These are phyloP conservation scores for Phylloporus sp. DNA, from an alignment of 768 basidiomycete species.

Conservation along the genomic window DNA sequence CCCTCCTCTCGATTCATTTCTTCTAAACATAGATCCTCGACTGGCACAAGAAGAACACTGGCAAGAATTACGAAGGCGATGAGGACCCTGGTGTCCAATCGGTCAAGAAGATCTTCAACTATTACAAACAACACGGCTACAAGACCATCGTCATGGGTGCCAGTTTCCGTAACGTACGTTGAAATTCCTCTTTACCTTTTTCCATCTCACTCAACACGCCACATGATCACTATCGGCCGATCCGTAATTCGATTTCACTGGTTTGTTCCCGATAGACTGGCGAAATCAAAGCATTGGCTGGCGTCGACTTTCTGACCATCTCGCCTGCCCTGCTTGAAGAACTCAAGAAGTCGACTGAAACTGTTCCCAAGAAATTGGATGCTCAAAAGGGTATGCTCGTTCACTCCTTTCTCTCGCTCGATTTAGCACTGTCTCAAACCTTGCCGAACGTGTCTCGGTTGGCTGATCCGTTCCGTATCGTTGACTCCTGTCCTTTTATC, in stretches of 20 bases:
- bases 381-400: slow-evolving; percentile 49
- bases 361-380: slow-evolving; percentile 84
- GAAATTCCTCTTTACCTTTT: not conserved
- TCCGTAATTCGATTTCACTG: not conserved
- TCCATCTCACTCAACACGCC: slow-evolving; percentile 1
- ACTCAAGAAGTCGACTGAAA: slow-evolving; percentile 74
- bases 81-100: slow-evolving; percentile 94
- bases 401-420: not conserved
- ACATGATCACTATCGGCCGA: slow-evolving; percentile 3
- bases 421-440: slow-evolving; percentile 1
- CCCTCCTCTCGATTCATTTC: slow-evolving; percentile 7
- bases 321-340: slow-evolving; percentile 87
- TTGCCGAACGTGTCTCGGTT: not conserved
- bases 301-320: slow-evolving; percentile 98
- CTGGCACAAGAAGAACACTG: slow-evolving; percentile 95
- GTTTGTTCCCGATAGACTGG: slow-evolving; percentile 48
- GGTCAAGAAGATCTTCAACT: slow-evolving; percentile 97
- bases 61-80: slow-evolving; percentile 85
- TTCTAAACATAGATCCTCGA: slow-evolving; percentile 75
- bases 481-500: not conserved
- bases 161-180: slow-evolving; percentile 93
- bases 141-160: slow-evolving; percentile 99
- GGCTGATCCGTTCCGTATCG: slow-evolving; percentile 11
- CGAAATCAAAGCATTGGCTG: slow-evolving; percentile 93
- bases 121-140: slow-evolving; percentile 98